These are phyloP conservation scores for Pontederia paniculata DNA, from an alignment of 176 grass and related monocot genomes.

Conservation along the genomic window DNA sequence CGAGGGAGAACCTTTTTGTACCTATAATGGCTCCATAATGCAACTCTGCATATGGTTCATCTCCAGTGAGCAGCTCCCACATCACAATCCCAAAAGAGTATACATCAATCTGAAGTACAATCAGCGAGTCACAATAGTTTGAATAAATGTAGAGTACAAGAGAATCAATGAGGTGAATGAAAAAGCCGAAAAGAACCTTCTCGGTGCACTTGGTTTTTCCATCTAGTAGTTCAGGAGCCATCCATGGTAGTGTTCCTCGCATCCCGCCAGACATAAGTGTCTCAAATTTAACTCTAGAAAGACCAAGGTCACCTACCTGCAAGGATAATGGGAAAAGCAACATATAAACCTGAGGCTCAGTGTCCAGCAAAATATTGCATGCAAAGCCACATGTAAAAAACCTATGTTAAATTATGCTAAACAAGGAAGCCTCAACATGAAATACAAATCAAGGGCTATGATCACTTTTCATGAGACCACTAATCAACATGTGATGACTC, in stretches of 20 bases:
- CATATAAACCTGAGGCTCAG: not conserved
- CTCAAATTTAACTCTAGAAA: conserved; percentile 94
- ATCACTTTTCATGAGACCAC: too few relatives aligned
- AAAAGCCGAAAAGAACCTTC: conserved; percentile 44
- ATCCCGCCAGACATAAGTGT: conserved; percentile 93
- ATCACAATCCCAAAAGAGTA: conserved; percentile 97
- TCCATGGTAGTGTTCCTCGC: conserved; percentile 90
- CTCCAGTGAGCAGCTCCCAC: conserved; percentile 89
- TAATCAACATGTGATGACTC: too few relatives aligned
- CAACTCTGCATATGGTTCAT: conserved; percentile 89
- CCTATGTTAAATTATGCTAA: too few relatives aligned
- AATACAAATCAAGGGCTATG: too few relatives aligned
- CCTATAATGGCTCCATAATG: conserved; percentile 95
- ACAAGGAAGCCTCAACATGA: too few relatives aligned
- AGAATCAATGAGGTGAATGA: not conserved
- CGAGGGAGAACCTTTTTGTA: conserved; percentile 11
- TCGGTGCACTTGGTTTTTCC: conserved; percentile 84
- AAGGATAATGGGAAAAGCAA: not conserved
- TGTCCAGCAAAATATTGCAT: not conserved
- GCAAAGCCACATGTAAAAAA: too few relatives aligned
- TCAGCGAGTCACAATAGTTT: not conserved
- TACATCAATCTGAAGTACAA: conserved; percentile 56
- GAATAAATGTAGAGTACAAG: conserved; percentile 7
- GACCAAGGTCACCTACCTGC: conserved; percentile 92
- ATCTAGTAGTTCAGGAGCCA: conserved; percentile 92